phyloP scores from a whole-genome alignment of 768 basidiomycete species.

The Phallus indusiatus region DNA sequence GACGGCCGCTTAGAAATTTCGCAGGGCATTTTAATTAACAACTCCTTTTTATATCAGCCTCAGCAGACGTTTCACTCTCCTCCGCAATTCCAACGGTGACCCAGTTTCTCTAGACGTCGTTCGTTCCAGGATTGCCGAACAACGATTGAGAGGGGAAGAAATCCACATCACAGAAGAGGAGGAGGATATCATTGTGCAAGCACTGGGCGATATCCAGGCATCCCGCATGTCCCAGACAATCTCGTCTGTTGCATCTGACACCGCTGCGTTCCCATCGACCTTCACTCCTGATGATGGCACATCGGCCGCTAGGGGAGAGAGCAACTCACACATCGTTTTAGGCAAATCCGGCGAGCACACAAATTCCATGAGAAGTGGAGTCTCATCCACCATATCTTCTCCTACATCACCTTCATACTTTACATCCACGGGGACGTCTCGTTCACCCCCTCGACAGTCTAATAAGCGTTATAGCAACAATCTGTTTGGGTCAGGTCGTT shows the following conservation, averaged over 20 bases:
- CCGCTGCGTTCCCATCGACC: neutral
- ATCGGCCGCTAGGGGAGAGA: neutral
- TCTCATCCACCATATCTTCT: constrained; percentile 19
- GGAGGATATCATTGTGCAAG: constrained; percentile 76
- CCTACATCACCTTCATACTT: constrained; percentile 24
- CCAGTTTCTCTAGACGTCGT: constrained; percentile 59
- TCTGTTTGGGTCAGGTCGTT: constrained; percentile 71
- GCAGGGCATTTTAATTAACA: constrained; percentile 11
- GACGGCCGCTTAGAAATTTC: constrained; percentile 20
- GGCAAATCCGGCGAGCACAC: neutral
- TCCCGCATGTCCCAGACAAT: constrained; percentile 15
- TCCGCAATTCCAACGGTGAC: constrained; percentile 58
- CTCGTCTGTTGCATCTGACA: neutral
- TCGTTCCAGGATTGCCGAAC: constrained; percentile 59
- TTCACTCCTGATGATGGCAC: neutral
- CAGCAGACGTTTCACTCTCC: constrained; percentile 71
- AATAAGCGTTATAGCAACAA: constrained; percentile 79
- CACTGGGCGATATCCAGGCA: constrained; percentile 46
- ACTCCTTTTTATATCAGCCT: constrained; percentile 38
- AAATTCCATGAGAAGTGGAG: constrained; percentile 1
- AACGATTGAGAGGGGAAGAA: constrained; percentile 57
- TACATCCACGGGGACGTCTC: constrained; percentile 18
- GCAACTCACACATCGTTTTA: neutral
- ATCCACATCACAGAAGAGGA: constrained; percentile 73
- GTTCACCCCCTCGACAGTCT: constrained; percentile 25